Conservation (phyloP, 2,329 filamentous ascomycete genomes). For the Aspergillus alliaceus region DNA sequence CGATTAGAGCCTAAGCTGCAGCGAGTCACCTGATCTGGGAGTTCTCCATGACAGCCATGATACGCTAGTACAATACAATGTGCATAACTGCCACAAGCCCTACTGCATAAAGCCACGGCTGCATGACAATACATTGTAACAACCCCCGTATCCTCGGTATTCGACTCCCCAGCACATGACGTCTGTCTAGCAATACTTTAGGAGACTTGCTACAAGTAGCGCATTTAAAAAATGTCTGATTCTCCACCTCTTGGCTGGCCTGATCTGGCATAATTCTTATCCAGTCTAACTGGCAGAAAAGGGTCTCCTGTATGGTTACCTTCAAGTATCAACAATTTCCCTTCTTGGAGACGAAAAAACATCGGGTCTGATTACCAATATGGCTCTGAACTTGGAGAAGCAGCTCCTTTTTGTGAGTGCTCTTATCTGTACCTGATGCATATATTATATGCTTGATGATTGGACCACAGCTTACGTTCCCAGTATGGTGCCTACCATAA, state of each 20-base stretch:
- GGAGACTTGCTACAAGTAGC: constrained; percentile 2
- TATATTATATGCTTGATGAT: constrained; percentile 1
- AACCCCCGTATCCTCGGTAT: not conserved
- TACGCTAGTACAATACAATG: not conserved
- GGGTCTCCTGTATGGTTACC: constrained; percentile 2
- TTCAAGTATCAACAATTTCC: not conserved
- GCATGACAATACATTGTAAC: constrained; percentile 1
- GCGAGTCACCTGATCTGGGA: constrained; percentile 14
- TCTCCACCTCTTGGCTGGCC: constrained; percentile 17
- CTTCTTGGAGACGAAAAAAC: not conserved
- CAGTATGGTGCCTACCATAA: constrained; percentile 69
- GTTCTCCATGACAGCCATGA: not conserved
- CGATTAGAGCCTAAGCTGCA: constrained; percentile 9
- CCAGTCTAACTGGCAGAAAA: constrained; percentile 2
- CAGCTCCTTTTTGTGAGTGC: constrained; percentile 64
- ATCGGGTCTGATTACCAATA: constrained; percentile 17
- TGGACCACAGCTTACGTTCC: constrained; percentile 21
- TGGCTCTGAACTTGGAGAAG: constrained; percentile 63
- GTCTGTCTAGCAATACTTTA: constrained; percentile 2
- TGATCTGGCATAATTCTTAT: constrained; percentile 10
- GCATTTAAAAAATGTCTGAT: constrained; percentile 10
- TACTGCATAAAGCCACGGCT: not conserved
- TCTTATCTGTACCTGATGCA: constrained; percentile 12
- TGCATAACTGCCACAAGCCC: not conserved
- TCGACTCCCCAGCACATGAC: constrained; percentile 10